Evolutionary conservation across 805 yeast genomes (phyloP), one percentile per base, ranked within the genome.

Genomic region (Blastobotrys terrestris): DNA sequence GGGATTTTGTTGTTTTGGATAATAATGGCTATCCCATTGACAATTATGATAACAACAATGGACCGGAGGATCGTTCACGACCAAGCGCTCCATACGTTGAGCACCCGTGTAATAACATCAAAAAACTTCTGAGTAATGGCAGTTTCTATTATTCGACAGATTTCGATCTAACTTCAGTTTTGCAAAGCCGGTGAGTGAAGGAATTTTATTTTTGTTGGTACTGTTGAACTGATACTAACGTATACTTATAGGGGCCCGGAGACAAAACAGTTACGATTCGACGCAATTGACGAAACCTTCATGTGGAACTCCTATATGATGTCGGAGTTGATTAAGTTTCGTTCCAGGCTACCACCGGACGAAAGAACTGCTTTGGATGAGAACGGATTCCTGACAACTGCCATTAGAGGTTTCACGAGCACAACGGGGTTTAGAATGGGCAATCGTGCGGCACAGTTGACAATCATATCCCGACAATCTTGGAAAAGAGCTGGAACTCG

Each of bases 401-500:
- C 86, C 5, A 94, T 94, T 51, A 76, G 99, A 54, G 99, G 99
- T 0, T 94, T 90, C 74, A 97, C 98, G 0, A 87, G 87, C 57
- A 87, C 97, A 0, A 60, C 70, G 22, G 70, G 70, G 39, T 74
- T 81, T 0, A 55, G 61, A 8, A 57, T 72, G 45, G 70, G 67
- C 26, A 61, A 67, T 11, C 50, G 48, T 8, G 67, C 69, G 3
- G 82, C 78, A 15, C 67, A 78, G 1, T 68, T 91, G 55, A 85
- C 98, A 0, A 78, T 92, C 18, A 82, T 94, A 15, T 91, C 97
- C 0, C 86, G 94, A 60, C 98, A 92, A 67, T 86, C 95, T n/a
- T 94, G 98, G 89, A 84, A 84, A 65, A 74, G 98, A 53, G 99
- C 99, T 1, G 99, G 99, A 3, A 95, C 99, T 0, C 77, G 99